Evolutionary conservation across 192 early-diverging fungal species (phyloP).

Genomic region (Borealophlyctis nickersoniae): DNA sequence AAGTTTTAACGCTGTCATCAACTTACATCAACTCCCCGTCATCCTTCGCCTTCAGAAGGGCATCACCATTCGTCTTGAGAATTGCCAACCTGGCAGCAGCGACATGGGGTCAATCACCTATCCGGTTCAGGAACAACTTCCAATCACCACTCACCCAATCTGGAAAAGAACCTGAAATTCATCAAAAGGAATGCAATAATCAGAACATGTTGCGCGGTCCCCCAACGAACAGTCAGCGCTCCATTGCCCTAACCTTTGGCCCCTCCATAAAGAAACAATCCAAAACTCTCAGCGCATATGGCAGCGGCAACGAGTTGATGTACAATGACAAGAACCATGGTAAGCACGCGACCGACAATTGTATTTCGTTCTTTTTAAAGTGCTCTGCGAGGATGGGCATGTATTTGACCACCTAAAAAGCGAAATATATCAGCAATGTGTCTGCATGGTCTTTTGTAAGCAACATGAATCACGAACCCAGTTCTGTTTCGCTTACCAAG

Average conservation of each 20-base stretch:
- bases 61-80: conserved; percentile 83
- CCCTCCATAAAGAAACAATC: conserved; percentile 99
- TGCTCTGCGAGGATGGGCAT: conserved; percentile 88
- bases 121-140: not conserved
- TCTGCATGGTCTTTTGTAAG: not conserved
- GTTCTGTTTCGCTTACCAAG: conserved; percentile 52
- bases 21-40: conserved; percentile 57
- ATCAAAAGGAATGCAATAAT: not conserved
- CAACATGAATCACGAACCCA: too few species aligned
- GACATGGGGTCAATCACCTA: conserved; percentile 1
- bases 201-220: too few species aligned
- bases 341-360: conserved; percentile 93
- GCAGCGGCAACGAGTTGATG: conserved; percentile 93
- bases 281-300: conserved; percentile 82
- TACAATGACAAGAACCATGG: conserved; percentile 97
- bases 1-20: too few species aligned
- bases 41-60: conserved; percentile 52
- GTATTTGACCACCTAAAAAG: conserved; percentile 64
- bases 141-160: conserved; percentile 62
- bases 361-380: conserved; percentile 84
- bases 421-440: conserved; percentile 11
- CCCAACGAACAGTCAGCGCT: not conserved
- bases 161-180: conserved; percentile 78
- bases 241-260: conserved; percentile 52
- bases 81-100: conserved; percentile 67